Conservation (phyloP, 257 asterid genomes). For the Ophiorrhiza pumila region DNA sequence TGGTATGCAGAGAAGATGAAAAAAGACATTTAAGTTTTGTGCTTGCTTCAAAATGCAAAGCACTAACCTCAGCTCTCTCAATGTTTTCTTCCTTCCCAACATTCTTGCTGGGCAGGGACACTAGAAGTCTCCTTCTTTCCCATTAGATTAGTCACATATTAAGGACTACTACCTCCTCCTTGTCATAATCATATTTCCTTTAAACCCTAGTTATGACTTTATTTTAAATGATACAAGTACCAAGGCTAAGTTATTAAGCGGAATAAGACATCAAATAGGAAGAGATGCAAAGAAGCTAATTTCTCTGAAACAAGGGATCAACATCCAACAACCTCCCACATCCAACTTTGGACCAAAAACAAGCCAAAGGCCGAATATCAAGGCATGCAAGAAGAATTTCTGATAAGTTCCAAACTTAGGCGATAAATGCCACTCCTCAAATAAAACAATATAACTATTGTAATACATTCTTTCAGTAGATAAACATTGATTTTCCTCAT, state of each 20-base stretch:
- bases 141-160: neutral
- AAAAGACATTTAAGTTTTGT: neutral
- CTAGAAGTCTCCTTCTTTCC: neutral
- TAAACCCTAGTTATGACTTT: neutral
- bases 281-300: neutral
- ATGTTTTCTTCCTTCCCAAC: neutral
- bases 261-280: neutral
- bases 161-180: neutral
- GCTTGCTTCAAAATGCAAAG: neutral
- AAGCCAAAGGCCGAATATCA: no score
- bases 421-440: neutral
- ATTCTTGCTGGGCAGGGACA: neutral
- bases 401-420: neutral
- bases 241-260: neutral
- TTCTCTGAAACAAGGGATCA: neutral
- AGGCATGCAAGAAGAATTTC: no score
- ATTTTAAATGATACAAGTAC: neutral
- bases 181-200: neutral
- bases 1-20: neutral
- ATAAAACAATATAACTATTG: neutral
- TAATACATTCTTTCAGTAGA: neutral
- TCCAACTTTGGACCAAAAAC: no score
- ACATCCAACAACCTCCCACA: no score
- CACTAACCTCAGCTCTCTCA: neutral
- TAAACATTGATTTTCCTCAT: no score